Conservation (phyloP, 2,329 filamentous ascomycete genomes). For the Exophiala mesophila region DNA sequence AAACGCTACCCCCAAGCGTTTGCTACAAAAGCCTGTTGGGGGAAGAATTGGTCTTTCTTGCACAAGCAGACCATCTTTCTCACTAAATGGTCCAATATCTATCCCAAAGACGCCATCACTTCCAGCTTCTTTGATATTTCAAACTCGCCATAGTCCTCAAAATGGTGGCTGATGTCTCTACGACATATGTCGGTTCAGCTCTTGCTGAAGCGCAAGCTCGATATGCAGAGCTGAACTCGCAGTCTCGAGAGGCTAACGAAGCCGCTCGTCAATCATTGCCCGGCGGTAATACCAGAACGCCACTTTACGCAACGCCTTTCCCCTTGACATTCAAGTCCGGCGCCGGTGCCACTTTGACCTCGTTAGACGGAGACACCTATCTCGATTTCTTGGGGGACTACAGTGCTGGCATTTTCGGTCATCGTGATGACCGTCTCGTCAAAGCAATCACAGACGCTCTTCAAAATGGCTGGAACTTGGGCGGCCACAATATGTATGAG, state of each 20-base stretch:
- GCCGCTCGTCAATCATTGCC: constrained; percentile 16
- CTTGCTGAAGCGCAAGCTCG: not conserved
- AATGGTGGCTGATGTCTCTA: too few species aligned
- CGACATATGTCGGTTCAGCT: not conserved
- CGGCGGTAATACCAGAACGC: constrained; percentile 30
- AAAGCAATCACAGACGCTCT: constrained; percentile 44
- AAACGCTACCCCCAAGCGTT: too few species aligned
- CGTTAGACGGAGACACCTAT: constrained; percentile 38
- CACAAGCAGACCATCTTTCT: too few species aligned
- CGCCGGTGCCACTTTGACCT: constrained; percentile 27
- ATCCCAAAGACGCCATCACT: too few species aligned
- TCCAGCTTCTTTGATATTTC: too few species aligned
- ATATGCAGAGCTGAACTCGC: not conserved
- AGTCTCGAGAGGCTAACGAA: not conserved
- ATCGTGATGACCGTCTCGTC: constrained; percentile 54
- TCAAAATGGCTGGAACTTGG: constrained; percentile 49
- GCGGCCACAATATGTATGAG: constrained; percentile 50
- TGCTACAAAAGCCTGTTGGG: too few species aligned
- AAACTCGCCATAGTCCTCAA: too few species aligned
- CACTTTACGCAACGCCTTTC: constrained; percentile 30
- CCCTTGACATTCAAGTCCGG: constrained; percentile 29
- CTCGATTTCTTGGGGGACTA: constrained; percentile 59
- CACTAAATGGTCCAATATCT: too few species aligned
- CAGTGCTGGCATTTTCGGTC: constrained; percentile 61
- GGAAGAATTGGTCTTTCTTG: too few species aligned